Conservation (phyloP, 2,329 filamentous ascomycete genomes). For the Cadophora sp. region DNA sequence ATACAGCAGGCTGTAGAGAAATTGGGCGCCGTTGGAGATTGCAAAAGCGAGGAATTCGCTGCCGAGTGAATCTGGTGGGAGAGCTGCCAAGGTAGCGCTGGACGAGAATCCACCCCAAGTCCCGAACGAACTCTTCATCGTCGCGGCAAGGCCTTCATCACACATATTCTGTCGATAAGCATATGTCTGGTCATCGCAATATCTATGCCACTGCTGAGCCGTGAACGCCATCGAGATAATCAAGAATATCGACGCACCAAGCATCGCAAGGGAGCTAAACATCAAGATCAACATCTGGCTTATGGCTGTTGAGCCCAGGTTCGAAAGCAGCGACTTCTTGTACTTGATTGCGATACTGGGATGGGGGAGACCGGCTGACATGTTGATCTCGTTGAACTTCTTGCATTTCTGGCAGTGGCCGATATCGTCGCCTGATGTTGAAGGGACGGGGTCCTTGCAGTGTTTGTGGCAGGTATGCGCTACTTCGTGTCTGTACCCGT, state of each 20-base stretch:
- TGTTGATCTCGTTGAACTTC: slow-evolving; percentile 35
- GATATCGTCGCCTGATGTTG: slow-evolving; percentile 31
- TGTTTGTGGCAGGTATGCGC: slow-evolving; percentile 37
- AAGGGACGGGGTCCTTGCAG: slow-evolving; percentile 33
- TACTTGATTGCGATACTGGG: slow-evolving; percentile 39
- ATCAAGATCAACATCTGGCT: slow-evolving; percentile 35
- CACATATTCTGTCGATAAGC: neutral
- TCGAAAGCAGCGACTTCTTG: slow-evolving; percentile 35
- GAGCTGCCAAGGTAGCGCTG: slow-evolving; percentile 22
- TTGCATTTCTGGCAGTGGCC: slow-evolving; percentile 39
- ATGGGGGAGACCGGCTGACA: slow-evolving; percentile 35
- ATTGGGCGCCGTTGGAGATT: slow-evolving; percentile 36
- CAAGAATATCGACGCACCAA: slow-evolving; percentile 28
- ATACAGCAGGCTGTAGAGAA: slow-evolving; percentile 34
- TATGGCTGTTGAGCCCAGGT: slow-evolving; percentile 33
- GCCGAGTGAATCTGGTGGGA: slow-evolving; percentile 26
- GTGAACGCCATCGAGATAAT: slow-evolving; percentile 18
- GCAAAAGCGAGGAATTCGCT: slow-evolving; percentile 34
- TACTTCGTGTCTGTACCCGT: slow-evolving; percentile 33
- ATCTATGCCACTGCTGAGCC: neutral
- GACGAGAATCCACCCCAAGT: slow-evolving; percentile 37
- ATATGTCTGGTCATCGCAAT: neutral
- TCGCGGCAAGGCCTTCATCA: neutral
- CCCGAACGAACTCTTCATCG: slow-evolving; percentile 22
- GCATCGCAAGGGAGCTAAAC: slow-evolving; percentile 30